A percentile compares a stretch with the other conserved stretches of the same genome.
phyloP scores from a whole-genome alignment of 495 filamentous ascomycete genomes.

The Penicillium roqueforti region DNA sequence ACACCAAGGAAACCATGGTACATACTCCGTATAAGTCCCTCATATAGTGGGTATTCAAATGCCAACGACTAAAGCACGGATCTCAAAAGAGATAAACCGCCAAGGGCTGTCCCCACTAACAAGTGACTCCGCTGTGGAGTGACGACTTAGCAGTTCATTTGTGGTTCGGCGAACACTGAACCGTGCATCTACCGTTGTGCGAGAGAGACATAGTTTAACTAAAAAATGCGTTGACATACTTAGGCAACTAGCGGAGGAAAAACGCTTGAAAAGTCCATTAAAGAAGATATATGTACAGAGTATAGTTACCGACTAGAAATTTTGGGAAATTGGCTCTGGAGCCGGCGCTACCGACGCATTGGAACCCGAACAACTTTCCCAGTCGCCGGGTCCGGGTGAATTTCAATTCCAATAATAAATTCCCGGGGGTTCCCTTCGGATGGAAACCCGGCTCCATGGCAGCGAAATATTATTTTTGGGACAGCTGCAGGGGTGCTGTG shows the following conservation, averaged over 20 bases:
- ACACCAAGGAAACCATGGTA: neutral
- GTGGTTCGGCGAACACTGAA: neutral
- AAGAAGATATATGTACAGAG: neutral
- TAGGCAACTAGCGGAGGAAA: neutral
- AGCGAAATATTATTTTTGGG: slow-evolving; percentile 11
- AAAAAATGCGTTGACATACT: neutral
- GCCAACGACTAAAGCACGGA: slow-evolving; percentile 1
- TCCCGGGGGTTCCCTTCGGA: slow-evolving; percentile 13
- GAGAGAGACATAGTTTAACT: too few relatives aligned
- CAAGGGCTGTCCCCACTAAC: neutral
- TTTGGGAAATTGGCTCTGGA: slow-evolving; percentile 14
- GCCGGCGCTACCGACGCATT: slow-evolving; percentile 24
- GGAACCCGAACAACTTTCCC: slow-evolving; percentile 25
- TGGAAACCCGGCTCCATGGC: slow-evolving; percentile 22
- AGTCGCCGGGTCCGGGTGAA: slow-evolving; percentile 21
- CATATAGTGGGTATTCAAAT: neutral
- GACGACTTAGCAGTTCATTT: neutral
- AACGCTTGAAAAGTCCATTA: neutral
- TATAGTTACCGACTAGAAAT: neutral
- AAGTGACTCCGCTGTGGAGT: neutral
- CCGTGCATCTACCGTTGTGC: neutral
- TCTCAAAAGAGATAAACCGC: neutral
- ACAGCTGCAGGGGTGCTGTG: slow-evolving; percentile 13
- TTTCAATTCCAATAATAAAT: slow-evolving; percentile 15
- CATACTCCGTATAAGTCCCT: neutral